These are phyloP conservation scores for Raffaelea arxii DNA, from an alignment of 2,329 filamentous ascomycete species.

Conservation along the genomic window DNA sequence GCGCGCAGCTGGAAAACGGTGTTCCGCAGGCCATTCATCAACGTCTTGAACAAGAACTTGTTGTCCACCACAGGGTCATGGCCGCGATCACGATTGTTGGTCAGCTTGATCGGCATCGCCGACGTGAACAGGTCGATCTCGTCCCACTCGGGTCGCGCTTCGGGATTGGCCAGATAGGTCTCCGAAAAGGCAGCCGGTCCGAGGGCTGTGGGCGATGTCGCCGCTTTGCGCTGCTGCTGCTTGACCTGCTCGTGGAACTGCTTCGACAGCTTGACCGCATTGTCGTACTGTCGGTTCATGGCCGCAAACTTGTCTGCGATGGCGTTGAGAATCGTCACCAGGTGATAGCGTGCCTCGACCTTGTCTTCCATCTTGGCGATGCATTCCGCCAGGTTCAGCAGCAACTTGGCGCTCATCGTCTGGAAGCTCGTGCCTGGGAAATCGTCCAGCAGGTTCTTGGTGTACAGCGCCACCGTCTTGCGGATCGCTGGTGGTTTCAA, in stretches of 20 bases:
- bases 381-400: slow-evolving; percentile 96
- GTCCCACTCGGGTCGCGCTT: slow-evolving; percentile 83
- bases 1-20: slow-evolving; percentile 90
- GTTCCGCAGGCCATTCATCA: slow-evolving; percentile 92
- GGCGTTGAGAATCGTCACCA: slow-evolving; percentile 95
- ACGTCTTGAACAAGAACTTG: slow-evolving; percentile 93
- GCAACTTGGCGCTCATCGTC: slow-evolving; percentile 95
- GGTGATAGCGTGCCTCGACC: slow-evolving; percentile 83
- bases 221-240: slow-evolving; percentile 35
- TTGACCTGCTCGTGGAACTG: slow-evolving; percentile 76
- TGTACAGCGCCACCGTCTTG: slow-evolving; percentile 94
- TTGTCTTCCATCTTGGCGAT: slow-evolving; percentile 93
- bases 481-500: slow-evolving; percentile 84
- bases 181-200: slow-evolving; percentile 55
- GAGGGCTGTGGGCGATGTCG: slow-evolving; percentile 8
- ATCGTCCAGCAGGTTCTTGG: slow-evolving; percentile 86
- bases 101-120: slow-evolving; percentile 91
- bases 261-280: slow-evolving; percentile 88
- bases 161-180: slow-evolving; percentile 74
- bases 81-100: slow-evolving; percentile 79
- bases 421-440: slow-evolving; percentile 98
- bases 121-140: slow-evolving; percentile 88
- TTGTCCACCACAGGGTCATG: slow-evolving; percentile 91
- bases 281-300: slow-evolving; percentile 94
- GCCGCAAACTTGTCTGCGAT: slow-evolving; percentile 97